phyloP scores from a whole-genome alignment of 768 basidiomycete species.

The Leucocoprinus sp. region DNA sequence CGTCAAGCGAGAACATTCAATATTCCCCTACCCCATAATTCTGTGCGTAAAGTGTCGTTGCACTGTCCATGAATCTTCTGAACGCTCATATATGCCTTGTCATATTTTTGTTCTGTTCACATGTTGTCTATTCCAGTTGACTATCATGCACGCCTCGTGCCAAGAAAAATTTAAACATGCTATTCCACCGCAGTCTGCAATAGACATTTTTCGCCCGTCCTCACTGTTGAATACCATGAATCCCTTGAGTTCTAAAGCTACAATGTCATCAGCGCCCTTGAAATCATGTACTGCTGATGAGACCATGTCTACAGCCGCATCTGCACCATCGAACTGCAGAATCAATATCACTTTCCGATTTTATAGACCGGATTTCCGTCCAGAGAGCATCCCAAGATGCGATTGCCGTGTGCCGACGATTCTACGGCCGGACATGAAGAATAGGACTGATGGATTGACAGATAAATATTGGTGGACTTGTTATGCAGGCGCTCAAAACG shows the following conservation, averaged over 20 bases:
- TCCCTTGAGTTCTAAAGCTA: conserved; percentile 25
- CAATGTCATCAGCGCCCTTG: not conserved
- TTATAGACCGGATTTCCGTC: conserved; percentile 73
- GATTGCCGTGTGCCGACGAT: conserved; percentile 66
- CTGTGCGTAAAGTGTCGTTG: conserved; percentile 34
- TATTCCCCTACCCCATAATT: conserved; percentile 71
- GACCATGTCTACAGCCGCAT: not conserved
- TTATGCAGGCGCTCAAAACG: conserved; percentile 73
- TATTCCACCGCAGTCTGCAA: conserved; percentile 59
- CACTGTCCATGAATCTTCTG: not conserved
- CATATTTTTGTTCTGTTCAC: not conserved
- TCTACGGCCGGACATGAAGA: conserved; percentile 75
- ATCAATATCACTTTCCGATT: conserved; percentile 87
- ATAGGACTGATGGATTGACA: conserved; percentile 41
- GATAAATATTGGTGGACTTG: conserved; percentile 78
- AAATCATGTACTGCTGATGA: not conserved
- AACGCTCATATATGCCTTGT: not conserved
- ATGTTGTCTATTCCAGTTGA: conserved; percentile 36
- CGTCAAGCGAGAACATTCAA: conserved; percentile 69
- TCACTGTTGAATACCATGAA: not conserved
- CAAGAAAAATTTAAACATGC: conserved; percentile 81
- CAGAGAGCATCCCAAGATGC: conserved; percentile 59
- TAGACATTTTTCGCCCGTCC: conserved; percentile 66
- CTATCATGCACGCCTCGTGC: conserved; percentile 82
- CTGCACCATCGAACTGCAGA: conserved; percentile 47